These are phyloP conservation scores for Cercospora sojina DNA, from an alignment of 2,329 filamentous ascomycete species.

Conservation along the genomic window DNA sequence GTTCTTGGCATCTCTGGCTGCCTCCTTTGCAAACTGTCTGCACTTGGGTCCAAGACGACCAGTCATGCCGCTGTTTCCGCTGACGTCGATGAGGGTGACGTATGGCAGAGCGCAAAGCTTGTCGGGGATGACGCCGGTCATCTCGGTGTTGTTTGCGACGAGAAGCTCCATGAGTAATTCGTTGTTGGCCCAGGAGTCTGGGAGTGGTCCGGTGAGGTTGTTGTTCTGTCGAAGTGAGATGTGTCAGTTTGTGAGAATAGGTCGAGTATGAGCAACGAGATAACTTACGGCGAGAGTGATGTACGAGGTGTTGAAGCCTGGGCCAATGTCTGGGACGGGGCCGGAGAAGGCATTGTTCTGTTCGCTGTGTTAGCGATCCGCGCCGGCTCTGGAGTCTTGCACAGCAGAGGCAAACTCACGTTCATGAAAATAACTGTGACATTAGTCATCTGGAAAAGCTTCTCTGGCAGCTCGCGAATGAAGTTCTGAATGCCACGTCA, in stretches of 20 bases:
- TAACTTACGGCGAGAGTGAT: not conserved
- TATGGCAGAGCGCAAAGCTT: slow-evolving; percentile 18
- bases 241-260: not conserved
- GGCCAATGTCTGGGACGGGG: not conserved
- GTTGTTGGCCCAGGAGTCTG: slow-evolving; percentile 12
- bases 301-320: not conserved
- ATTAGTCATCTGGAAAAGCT: slow-evolving; percentile 17
- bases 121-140: slow-evolving; percentile 17
- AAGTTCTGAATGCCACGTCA: slow-evolving; percentile 8
- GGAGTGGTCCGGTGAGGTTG: slow-evolving; percentile 19
- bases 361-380: not conserved
- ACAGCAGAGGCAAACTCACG: not conserved
- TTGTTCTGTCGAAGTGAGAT: slow-evolving; percentile 10
- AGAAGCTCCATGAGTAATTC: slow-evolving; percentile 8
- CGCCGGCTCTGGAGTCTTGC: not conserved
- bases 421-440: slow-evolving; percentile 20
- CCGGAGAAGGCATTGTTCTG: not conserved
- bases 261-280: not conserved
- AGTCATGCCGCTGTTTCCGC: slow-evolving; percentile 15
- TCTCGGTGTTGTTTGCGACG: slow-evolving; percentile 14
- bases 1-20: not conserved
- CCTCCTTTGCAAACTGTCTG: slow-evolving; percentile 7
- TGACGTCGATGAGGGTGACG: slow-evolving; percentile 17
- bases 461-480: slow-evolving; percentile 8
- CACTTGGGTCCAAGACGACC: slow-evolving; percentile 18